Evolutionary conservation across 2,329 filamentous ascomycete genomes (phyloP).

Genomic region (Calonectria hawksworthii): DNA sequence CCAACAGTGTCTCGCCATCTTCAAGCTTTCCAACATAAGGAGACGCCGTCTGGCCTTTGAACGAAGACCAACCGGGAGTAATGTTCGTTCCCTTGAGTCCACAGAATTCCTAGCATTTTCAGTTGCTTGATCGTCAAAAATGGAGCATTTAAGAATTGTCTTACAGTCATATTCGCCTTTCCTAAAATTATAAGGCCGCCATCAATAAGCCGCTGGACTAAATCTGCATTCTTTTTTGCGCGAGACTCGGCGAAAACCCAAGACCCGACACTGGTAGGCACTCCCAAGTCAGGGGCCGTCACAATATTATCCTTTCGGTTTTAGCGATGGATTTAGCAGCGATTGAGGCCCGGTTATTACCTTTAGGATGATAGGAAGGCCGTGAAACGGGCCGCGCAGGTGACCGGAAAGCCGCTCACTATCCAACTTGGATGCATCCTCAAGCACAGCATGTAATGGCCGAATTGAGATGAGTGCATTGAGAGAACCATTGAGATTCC

Average conservation of each 20-base stretch:
- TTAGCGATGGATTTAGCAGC: not conserved
- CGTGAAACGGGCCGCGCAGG: conserved; percentile 32
- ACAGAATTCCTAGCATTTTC: conserved; percentile 5
- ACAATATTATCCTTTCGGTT: conserved; percentile 22
- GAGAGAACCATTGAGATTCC: conserved; percentile 22
- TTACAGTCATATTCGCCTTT: conserved; percentile 32
- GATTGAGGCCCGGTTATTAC: not conserved
- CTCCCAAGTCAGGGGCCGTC: conserved; percentile 18
- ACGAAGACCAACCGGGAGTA: conserved; percentile 16
- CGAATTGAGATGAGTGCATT: conserved; percentile 30
- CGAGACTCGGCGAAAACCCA: conserved; percentile 30
- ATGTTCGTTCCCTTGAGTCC: conserved; percentile 11
- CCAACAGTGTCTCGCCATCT: conserved; percentile 23
- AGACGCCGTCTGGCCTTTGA: conserved; percentile 46
- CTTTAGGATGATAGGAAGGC: conserved; percentile 37
- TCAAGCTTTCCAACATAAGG: conserved; percentile 43
- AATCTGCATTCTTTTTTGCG: conserved; percentile 24
- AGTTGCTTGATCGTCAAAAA: too few species aligned
- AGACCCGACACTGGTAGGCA: conserved; percentile 31
- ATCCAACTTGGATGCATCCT: conserved; percentile 27
- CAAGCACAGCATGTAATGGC: not conserved
- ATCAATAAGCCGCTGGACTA: conserved; percentile 22
- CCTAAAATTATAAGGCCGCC: conserved; percentile 30
- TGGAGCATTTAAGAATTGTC: too few species aligned
- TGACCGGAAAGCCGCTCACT: conserved; percentile 26